These are phyloP conservation scores for Letharia columbiana DNA, from an alignment of 495 filamentous ascomycete genomes.

Conservation along the genomic window DNA sequence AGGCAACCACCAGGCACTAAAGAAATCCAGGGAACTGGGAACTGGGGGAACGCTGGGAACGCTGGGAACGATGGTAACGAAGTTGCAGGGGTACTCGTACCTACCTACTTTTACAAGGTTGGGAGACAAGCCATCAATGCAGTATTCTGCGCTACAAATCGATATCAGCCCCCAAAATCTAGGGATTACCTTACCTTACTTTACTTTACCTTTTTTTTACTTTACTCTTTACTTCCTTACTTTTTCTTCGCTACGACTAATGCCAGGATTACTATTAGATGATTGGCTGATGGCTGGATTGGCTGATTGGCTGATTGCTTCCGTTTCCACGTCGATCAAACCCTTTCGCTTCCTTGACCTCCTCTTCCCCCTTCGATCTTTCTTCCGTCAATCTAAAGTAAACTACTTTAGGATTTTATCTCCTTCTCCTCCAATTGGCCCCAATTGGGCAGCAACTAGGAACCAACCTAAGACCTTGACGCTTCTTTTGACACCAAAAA, in stretches of 20 bases:
- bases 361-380: background rate
- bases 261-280: background rate
- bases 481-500: background rate
- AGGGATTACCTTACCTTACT: background rate
- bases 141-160: background rate
- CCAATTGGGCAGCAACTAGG: background rate
- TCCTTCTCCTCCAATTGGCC: background rate
- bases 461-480: background rate
- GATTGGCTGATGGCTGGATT: background rate
- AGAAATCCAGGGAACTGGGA: conserved; percentile 3
- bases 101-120: background rate
- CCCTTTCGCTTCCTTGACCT: background rate
- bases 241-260: background rate
- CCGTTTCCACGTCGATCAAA: conserved; percentile 2
- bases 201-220: background rate
- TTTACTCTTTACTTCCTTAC: background rate
- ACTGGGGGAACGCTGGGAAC: too few species aligned
- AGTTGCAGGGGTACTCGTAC: background rate
- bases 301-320: background rate
- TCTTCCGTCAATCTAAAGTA: background rate
- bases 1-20: background rate
- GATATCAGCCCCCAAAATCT: background rate
- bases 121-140: background rate
- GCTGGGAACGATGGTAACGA: too few species aligned
- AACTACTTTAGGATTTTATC: too few species aligned